A percentile compares a stretch with the other conserved stretches of the same genome.
Conservation (phyloP, 2,329 filamentous ascomycete genomes). For the Neonectria ditissima region DNA sequence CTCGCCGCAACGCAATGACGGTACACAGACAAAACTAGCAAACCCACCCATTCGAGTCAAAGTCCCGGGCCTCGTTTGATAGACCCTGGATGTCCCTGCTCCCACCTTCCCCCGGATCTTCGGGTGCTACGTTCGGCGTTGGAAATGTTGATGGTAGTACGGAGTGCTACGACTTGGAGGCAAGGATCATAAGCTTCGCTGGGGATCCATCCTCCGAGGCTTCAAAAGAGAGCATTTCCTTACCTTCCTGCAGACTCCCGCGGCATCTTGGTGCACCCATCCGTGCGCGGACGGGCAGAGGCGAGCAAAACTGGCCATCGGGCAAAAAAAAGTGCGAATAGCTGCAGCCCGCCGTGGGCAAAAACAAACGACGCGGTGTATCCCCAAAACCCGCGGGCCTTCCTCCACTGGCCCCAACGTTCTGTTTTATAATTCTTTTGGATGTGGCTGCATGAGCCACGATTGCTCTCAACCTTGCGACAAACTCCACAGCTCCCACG, state of each 20-base stretch:
- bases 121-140: too few relatives aligned
- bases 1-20: neutral
- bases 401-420: too few relatives aligned
- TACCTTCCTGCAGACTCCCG: neutral
- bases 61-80: neutral
- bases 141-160: too few relatives aligned
- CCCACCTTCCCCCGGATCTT: too few relatives aligned
- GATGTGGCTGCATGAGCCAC: conserved; percentile 22
- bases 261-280: neutral
- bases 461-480: neutral
- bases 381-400: neutral
- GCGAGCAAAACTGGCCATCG: neutral
- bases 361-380: too few relatives aligned
- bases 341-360: neutral
- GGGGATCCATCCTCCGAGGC: too few relatives aligned
- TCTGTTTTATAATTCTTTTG: conserved; percentile 5
- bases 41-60: neutral
- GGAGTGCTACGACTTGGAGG: too few relatives aligned
- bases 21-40: neutral
- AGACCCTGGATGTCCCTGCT: too few relatives aligned
- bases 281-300: too few relatives aligned
- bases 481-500: neutral
- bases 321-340: neutral
- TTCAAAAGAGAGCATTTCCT: neutral
- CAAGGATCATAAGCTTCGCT: too few relatives aligned